These are phyloP conservation scores for Brassica incana DNA, from an alignment of 345 rosid genomes.

Conservation along the genomic window DNA sequence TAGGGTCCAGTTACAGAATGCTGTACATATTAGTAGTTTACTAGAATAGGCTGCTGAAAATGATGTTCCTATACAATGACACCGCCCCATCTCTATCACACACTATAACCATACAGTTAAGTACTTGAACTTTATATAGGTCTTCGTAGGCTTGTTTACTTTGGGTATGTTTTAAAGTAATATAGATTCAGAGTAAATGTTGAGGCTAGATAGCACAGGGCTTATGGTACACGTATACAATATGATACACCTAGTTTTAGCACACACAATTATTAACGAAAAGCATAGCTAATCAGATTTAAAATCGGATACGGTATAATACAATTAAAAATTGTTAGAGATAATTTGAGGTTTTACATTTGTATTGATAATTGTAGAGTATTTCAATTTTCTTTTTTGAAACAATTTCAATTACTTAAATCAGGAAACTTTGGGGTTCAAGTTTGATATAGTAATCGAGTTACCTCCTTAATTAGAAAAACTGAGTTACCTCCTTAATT, in stretches of 20 bases:
- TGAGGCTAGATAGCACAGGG: neutral
- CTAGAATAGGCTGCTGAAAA: conserved; percentile 34
- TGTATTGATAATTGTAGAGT: neutral
- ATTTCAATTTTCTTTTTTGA: neutral
- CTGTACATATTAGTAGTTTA: neutral
- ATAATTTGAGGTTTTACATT: neutral
- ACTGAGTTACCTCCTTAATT: too few species aligned
- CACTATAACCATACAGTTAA: neutral
- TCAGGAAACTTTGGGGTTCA: too few species aligned
- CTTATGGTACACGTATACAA: neutral
- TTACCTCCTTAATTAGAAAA: too few species aligned
- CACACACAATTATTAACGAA: neutral
- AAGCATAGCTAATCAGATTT: too few species aligned
- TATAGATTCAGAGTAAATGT: neutral
- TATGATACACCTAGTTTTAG: neutral
- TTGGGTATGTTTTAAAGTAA: conserved; percentile 31
- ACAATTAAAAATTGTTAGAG: neutral
- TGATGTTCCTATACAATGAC: conserved; percentile 37
- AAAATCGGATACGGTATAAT: neutral
- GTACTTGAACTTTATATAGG: conserved; percentile 26
- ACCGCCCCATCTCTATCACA: conserved; percentile 32
- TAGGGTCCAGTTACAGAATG: conserved; percentile 31
- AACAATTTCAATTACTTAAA: neutral
- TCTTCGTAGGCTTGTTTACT: conserved; percentile 13
- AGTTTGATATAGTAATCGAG: too few species aligned